Conservation (phyloP, 2,329 filamentous ascomycete genomes). For the Lachnellula cervina region DNA sequence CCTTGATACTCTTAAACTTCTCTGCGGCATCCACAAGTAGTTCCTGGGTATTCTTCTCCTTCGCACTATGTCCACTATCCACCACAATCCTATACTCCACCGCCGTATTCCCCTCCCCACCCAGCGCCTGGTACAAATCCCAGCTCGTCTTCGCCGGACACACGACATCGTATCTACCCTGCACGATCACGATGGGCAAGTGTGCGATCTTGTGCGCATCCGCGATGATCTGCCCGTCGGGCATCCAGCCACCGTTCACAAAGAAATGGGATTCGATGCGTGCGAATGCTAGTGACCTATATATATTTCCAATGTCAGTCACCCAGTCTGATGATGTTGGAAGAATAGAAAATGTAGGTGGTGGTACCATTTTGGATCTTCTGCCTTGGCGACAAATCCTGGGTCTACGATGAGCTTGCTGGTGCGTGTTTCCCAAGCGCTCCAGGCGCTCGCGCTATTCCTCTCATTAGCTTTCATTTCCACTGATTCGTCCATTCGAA, state of each 20-base stretch:
- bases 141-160: constrained; percentile 40
- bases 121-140: constrained; percentile 38
- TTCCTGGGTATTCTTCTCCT: constrained; percentile 24
- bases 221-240: constrained; percentile 36
- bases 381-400: not conserved
- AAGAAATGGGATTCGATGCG: constrained; percentile 41
- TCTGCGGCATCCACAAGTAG: constrained; percentile 28
- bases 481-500: not conserved
- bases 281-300: constrained; percentile 34
- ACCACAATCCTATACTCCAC: constrained; percentile 26
- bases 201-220: constrained; percentile 29
- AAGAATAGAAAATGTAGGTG: constrained; percentile 10
- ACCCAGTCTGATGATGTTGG: not conserved
- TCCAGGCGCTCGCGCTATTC: not conserved
- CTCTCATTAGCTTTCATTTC: not conserved
- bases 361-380: constrained; percentile 1
- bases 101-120: constrained; percentile 23
- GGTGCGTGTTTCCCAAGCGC: not conserved
- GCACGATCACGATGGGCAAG: constrained; percentile 35
- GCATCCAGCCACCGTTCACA: constrained; percentile 37
- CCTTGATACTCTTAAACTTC: constrained; percentile 23
- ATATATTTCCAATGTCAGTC: too few relatives aligned
- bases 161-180: constrained; percentile 43
- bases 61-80: constrained; percentile 27
- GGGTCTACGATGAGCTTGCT: not conserved